These are phyloP conservation scores for Macrolepiota albuminosa DNA, from an alignment of 768 basidiomycete genomes.

Conservation along the genomic window DNA sequence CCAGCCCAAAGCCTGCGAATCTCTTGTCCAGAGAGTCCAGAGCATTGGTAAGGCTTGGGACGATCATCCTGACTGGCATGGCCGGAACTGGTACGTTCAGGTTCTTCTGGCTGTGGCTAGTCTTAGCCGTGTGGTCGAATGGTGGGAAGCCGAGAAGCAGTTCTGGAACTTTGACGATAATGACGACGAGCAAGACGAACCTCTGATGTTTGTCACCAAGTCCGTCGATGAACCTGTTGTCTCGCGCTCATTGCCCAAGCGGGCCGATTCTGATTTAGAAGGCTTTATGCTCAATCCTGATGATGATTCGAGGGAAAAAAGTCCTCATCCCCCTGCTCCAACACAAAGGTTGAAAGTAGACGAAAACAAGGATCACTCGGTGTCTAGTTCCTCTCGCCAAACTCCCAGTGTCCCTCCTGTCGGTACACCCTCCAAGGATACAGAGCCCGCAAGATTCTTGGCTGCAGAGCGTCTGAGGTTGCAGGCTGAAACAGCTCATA, in stretches of 20 bases:
- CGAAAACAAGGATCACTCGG: conserved; percentile 41
- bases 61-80: conserved; percentile 96
- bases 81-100: conserved; percentile 97
- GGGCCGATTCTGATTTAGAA: conserved; percentile 38
- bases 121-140: conserved; percentile 94
- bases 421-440: conserved; percentile 44
- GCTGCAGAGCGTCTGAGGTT: conserved; percentile 84
- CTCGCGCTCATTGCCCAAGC: conserved; percentile 27
- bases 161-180: conserved; percentile 99
- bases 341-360: conserved; percentile 57
- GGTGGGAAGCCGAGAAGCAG: conserved; percentile 99
- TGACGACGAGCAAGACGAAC: conserved; percentile 86
- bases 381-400: conserved; percentile 26
- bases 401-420: conserved; percentile 30
- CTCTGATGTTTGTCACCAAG: conserved; percentile 90
- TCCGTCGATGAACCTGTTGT: conserved; percentile 58
- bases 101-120: conserved; percentile 93
- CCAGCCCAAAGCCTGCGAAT: conserved; percentile 79
- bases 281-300: conserved; percentile 47
- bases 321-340: conserved; percentile 46
- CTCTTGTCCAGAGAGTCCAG: conserved; percentile 87
- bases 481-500: conserved; percentile 93
- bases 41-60: conserved; percentile 94
- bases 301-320: conserved; percentile 47
- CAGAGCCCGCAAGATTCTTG: conserved; percentile 76